Conservation (phyloP, 441 rosid genomes). For the Adansonia grandidieri region DNA sequence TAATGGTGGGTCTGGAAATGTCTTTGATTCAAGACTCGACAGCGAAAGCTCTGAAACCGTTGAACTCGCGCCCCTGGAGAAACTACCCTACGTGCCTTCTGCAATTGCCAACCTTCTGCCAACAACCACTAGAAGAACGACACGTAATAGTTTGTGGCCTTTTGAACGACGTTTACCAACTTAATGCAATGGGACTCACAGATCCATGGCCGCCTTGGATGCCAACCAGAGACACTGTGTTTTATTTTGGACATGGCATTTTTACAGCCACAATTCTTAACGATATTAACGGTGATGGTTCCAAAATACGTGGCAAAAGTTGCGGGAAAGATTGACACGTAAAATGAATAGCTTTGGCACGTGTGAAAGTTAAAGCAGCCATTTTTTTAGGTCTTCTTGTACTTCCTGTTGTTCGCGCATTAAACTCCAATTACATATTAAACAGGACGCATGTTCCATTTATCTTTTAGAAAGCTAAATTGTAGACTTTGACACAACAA, state of each 20-base stretch:
- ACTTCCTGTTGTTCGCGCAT: too few relatives aligned
- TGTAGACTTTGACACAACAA: too few relatives aligned
- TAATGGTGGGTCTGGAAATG: not conserved
- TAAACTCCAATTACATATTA: too few relatives aligned
- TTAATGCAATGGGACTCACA: not conserved
- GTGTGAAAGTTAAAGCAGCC: not conserved
- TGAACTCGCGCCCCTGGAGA: not conserved
- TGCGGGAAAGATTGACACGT: slow-evolving; percentile 6
- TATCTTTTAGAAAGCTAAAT: too few relatives aligned
- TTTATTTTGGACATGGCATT: not conserved
- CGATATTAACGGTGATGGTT: not conserved
- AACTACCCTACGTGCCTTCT: not conserved
- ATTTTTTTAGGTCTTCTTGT: too few relatives aligned
- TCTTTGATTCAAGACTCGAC: not conserved
- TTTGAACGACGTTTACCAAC: not conserved
- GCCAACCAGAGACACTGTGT: not conserved
- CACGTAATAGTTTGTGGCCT: not conserved
- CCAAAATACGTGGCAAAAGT: slow-evolving; percentile 11
- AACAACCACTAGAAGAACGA: not conserved
- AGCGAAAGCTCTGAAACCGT: not conserved
- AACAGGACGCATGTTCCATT: too few relatives aligned
- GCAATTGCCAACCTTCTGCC: not conserved
- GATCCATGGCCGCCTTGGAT: not conserved
- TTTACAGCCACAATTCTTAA: not conserved
- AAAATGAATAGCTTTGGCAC: not conserved